Evolutionary conservation across 2,329 filamentous ascomycete genomes (phyloP), one percentile per base, ranked within the genome.

Genomic region (Pseudogymnoascus sp.): DNA sequence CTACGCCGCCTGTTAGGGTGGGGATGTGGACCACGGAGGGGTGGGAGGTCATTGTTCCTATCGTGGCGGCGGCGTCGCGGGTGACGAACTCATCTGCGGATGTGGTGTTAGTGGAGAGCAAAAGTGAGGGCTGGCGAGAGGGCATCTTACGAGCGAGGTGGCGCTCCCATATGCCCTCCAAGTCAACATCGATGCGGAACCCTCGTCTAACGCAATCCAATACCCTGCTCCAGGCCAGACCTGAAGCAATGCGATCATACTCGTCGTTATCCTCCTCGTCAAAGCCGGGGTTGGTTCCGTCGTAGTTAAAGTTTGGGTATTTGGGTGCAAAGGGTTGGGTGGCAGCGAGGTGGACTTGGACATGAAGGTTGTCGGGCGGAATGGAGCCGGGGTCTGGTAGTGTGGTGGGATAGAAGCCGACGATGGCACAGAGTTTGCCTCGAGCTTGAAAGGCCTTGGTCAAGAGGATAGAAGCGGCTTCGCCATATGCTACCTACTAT

Each of bases 11-110:
- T 0, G 82, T 83, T 33, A 85, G 67, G 0, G 87, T 90, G 0
- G 87, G 86, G 23, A 89, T 78, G 72, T 89, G 82, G 57, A 88
- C 89, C 11, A 89, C 86, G 66, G 89, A 88, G 0, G 87, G 87
- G 62, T 83, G 80, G 50, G 87, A 82, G 73, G 87, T 85, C 0
- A 77, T 78, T 0, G 86, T 87, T 0, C 79, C 79, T 82, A 90
- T 84, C 0, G 85, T 87, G 63, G 82, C 79, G 11, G 80, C 79
- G 0, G 87, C 80, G 11, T 83, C 80, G 7, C 82, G 79, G 3
- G 81, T 80, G 15, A 76, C 82, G 72, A 90, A 90, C 64, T 79
- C 80, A 53, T 70, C 78, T 79, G 10, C 8, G 6, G 9, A 19
- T 42, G 47, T 9, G 15, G 62, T 36, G 61, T 60, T 23, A 63